Evolutionary conservation across 768 basidiomycete species (phyloP), one percentile per base, ranked within the genome.

Genomic region (Lactarius deliciosus): DNA sequence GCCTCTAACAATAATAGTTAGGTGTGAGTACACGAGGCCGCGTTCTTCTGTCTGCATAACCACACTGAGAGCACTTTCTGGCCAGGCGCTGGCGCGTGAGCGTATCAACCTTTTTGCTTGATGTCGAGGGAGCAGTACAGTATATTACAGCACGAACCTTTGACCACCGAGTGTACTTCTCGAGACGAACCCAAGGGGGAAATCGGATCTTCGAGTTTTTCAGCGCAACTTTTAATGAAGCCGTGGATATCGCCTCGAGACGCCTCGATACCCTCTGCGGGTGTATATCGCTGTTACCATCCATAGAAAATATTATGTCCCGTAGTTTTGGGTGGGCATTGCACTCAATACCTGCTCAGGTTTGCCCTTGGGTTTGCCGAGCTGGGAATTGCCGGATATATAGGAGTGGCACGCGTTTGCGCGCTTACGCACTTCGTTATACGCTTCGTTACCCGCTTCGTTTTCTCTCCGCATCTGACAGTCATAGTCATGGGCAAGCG

Each of bases 401-500:
- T 53, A 25, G 25, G 50, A 28, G 50, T 25, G 38, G 56, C 34
- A 55, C 47, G 55, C 43, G n/a, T 45, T 59, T 56, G 45, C 36
- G 22, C n/a, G n/a, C n/a, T n/a, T n/a, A n/a, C n/a, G n/a, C n/a
- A n/a, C 47, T 50, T 22, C 11, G 38, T 28, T 25, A 47, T 28
- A 28, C n/a, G n/a, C n/a, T n/a, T n/a, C n/a, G n/a, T n/a, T n/a
- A n/a, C n/a, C n/a, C n/a, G n/a, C 47, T 50, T 22, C 47, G 38
- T 40, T 15, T 40, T 15, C 38, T 5, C 11, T 50, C 36, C 36
- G 36, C 36, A 38, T 38, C 36, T 11, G 36, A 38, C 34, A 34
- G 36, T 4, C 0, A 41, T 64, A 45, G 32, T 36, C 56, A 71
- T 69, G 67, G 61, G 64, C 16, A 75, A 73, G 58, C 69, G 74